These are phyloP conservation scores for Rhizomucor pusillus DNA, from an alignment of 371 early-diverging fungal genomes.

Conservation along the genomic window DNA sequence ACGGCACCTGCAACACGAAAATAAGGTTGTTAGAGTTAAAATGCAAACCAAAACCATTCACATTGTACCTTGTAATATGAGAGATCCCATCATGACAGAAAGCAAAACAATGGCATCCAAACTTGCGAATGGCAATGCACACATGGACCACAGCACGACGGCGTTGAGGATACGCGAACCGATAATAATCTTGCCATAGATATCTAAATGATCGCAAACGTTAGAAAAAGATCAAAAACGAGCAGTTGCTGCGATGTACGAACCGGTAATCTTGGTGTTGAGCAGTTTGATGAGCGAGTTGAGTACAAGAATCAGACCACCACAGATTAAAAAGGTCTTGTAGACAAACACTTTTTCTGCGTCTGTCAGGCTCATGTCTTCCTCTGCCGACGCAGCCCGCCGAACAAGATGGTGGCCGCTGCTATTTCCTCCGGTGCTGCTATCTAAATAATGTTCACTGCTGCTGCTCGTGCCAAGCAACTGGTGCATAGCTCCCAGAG, in stretches of 20 bases:
- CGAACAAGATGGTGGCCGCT: slow-evolving; percentile 5
- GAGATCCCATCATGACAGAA: slow-evolving; percentile 40
- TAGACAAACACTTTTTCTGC: slow-evolving; percentile 42
- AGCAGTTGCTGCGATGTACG: background rate
- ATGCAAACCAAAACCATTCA: background rate
- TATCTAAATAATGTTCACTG: background rate
- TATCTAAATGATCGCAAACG: too few relatives aligned
- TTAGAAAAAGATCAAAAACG: too few relatives aligned
- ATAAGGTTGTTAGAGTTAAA: background rate
- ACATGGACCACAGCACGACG: slow-evolving; percentile 41
- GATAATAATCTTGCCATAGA: slow-evolving; percentile 47
- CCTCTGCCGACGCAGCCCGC: slow-evolving; percentile 10
- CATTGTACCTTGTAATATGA: slow-evolving; percentile 40
- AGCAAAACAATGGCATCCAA: slow-evolving; percentile 40
- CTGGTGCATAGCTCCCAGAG: background rate
- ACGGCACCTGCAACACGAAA: slow-evolving; percentile 7
- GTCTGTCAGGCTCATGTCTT: slow-evolving; percentile 19
- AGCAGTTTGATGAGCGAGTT: slow-evolving; percentile 49
- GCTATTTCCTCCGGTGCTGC: background rate
- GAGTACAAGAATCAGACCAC: slow-evolving; percentile 40
- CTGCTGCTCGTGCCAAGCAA: background rate
- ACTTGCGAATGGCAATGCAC: slow-evolving; percentile 46
- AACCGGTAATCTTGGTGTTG: slow-evolving; percentile 44
- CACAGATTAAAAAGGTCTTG: slow-evolving; percentile 46
- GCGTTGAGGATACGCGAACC: slow-evolving; percentile 40